A percentile compares a stretch with the other conserved stretches of the same genome.
Conservation (phyloP, 441 rosid species). For the Pelargonium citronellum region DNA sequence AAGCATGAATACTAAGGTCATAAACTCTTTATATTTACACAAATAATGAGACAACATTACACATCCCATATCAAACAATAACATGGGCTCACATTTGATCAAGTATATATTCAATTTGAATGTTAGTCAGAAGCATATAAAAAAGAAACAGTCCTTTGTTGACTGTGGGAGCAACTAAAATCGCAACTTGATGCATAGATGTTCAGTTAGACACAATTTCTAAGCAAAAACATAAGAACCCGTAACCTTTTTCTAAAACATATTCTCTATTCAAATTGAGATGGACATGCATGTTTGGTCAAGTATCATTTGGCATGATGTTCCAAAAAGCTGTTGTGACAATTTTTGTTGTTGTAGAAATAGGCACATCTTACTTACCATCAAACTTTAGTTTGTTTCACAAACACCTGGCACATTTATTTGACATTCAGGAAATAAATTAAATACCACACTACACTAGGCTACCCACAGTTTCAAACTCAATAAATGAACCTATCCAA, state of each 20-base stretch:
- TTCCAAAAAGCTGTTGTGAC: neutral
- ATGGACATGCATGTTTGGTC: neutral
- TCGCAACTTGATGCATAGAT: neutral
- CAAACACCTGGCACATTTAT: neutral
- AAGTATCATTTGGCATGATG: neutral
- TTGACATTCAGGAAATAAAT: neutral
- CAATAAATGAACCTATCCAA: neutral
- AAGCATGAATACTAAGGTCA: slow-evolving; percentile 16
- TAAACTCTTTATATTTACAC: neutral
- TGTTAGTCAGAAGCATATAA: no score
- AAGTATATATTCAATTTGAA: neutral
- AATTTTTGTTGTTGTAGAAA: neutral
- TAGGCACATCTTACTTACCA: neutral
- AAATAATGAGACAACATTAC: neutral
- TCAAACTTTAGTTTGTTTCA: neutral
- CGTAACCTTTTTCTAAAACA: neutral
- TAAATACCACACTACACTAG: neutral
- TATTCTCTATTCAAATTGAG: neutral
- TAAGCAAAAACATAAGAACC: neutral
- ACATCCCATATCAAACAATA: neutral
- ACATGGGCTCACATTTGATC: neutral
- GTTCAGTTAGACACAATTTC: neutral
- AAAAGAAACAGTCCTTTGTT: neutral
- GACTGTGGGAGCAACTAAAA: neutral
- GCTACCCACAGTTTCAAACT: neutral